Evolutionary conservation across 371 early-diverging fungal genomes (phyloP).

Genomic region (Mortierella sp.): DNA sequence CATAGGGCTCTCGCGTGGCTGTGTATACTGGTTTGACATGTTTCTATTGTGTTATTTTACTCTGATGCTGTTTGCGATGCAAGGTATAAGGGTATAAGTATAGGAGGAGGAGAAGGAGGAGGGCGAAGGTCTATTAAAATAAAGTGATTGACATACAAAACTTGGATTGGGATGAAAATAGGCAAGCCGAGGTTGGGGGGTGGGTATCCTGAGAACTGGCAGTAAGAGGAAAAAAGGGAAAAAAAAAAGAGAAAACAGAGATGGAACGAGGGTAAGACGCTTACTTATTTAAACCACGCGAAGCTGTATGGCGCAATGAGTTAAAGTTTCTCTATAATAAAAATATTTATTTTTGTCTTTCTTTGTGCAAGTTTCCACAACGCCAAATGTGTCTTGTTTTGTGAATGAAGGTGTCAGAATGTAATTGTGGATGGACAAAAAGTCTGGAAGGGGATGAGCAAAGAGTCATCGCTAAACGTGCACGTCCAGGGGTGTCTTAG

Average conservation of each 20-base stretch:
- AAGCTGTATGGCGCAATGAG: not conserved
- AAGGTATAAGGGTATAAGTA: no score
- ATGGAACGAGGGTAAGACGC: not conserved
- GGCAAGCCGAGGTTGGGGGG: not conserved
- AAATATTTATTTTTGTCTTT: no score
- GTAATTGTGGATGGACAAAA: conserved; percentile 2
- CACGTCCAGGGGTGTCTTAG: not conserved
- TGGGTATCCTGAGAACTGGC: not conserved
- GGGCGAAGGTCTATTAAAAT: no score
- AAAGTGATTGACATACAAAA: no score
- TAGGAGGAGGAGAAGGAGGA: not conserved
- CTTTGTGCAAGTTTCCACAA: no score
- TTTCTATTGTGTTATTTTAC: not conserved
- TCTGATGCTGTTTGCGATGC: not conserved
- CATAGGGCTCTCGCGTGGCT: conserved; percentile 3
- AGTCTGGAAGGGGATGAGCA: not conserved
- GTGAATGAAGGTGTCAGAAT: not conserved
- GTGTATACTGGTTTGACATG: not conserved
- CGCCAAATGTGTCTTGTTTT: not conserved
- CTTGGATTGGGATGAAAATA: not conserved
- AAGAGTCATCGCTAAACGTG: not conserved
- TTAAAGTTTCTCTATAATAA: no score
- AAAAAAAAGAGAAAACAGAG: not conserved
- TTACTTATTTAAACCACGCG: not conserved
- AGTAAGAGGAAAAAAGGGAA: not conserved